Evolutionary conservation across 179 eudicot genomes (phyloP).

Genomic region (Amaranthus tricolor): DNA sequence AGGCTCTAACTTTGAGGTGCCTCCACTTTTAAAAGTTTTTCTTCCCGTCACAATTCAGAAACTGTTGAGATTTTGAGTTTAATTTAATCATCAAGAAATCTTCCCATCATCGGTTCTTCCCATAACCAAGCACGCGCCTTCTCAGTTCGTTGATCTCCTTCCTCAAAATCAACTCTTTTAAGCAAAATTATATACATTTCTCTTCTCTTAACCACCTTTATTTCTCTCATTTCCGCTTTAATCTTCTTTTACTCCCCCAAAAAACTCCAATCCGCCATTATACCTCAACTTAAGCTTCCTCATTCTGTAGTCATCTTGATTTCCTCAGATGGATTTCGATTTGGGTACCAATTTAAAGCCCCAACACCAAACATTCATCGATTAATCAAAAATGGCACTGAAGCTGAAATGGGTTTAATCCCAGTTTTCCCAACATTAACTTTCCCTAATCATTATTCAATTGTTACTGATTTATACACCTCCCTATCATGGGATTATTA

Average conservation of each 20-base stretch:
- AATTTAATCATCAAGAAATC: neutral
- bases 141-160: conserved; percentile 34
- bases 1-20: too few relatives aligned
- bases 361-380: conserved; percentile 60
- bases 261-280: neutral
- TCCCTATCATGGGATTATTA: conserved; percentile 68
- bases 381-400: conserved; percentile 65
- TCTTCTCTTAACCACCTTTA: conserved; percentile 37
- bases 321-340: conserved; percentile 88
- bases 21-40: too few relatives aligned
- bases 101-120: neutral
- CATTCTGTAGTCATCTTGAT: conserved; percentile 58
- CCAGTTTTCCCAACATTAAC: conserved; percentile 89
- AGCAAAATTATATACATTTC: conserved; percentile 27
- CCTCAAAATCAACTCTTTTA: conserved; percentile 11
- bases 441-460: conserved; percentile 86
- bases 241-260: conserved; percentile 38
- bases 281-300: conserved; percentile 45
- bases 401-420: conserved; percentile 66
- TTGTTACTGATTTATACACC: conserved; percentile 84
- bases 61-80: too few relatives aligned
- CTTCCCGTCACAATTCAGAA: too few relatives aligned
- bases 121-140: conserved; percentile 24
- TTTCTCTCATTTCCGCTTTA: conserved; percentile 43
- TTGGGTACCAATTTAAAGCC: conserved; percentile 85